Percentiles rank a stretch among this genome's conserved stretches.
Conservation (phyloP, 495 filamentous ascomycete species). For the Pseudevernia furfuracea region DNA sequence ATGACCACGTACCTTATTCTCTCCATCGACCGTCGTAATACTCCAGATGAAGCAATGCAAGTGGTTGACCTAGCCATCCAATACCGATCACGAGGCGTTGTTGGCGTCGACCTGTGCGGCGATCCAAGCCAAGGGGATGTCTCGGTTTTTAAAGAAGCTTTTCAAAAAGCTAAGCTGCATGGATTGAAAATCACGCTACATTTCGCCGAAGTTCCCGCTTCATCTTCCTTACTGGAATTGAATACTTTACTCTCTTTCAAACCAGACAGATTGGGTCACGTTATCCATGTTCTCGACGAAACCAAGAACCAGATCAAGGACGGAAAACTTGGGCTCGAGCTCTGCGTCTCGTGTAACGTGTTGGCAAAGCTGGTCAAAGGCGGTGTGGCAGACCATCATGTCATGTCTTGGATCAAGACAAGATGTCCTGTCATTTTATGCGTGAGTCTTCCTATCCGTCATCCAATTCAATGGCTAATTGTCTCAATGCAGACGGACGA, state of each 20-base stretch:
- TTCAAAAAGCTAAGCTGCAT: constrained; percentile 44
- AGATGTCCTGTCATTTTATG: constrained; percentile 50
- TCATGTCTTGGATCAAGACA: constrained; percentile 54
- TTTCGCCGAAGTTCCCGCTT: constrained; percentile 60
- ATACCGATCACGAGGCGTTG: constrained; percentile 51
- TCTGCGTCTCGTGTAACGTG: constrained; percentile 78
- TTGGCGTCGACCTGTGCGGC: constrained; percentile 76
- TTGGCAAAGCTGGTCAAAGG: constrained; percentile 65
- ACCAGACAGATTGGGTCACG: constrained; percentile 71
- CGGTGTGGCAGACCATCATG: constrained; percentile 63
- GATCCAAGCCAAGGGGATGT: constrained; percentile 60
- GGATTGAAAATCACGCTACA: constrained; percentile 64
- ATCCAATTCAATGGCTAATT: constrained; percentile 3
- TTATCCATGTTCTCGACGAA: constrained; percentile 59
- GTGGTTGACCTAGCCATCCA: constrained; percentile 55
- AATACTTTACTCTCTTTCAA: constrained; percentile 51
- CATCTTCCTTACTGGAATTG: constrained; percentile 51
- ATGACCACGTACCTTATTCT: constrained; percentile 62
- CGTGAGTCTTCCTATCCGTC: constrained; percentile 39
- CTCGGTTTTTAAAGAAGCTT: constrained; percentile 46
- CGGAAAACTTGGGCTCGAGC: constrained; percentile 55
- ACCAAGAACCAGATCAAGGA: constrained; percentile 48
- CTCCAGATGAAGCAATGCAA: constrained; percentile 46
- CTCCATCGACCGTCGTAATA: constrained; percentile 61
- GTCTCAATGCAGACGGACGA: constrained; percentile 61